Conservation (phyloP, 345 rosid genomes). For the Brassica nigra region DNA sequence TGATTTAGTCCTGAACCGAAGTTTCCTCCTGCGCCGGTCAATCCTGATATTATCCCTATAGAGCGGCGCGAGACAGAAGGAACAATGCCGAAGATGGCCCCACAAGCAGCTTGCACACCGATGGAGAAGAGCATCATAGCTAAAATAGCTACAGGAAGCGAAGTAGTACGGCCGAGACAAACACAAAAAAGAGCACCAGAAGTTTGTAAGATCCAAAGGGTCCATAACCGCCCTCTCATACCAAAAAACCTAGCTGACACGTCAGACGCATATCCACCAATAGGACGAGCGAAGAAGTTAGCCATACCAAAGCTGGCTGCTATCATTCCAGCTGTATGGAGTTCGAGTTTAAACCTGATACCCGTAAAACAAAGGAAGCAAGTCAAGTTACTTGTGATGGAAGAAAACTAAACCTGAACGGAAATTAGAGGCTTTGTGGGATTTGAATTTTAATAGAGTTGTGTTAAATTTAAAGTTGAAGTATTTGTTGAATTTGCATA, state of each 20-base stretch:
- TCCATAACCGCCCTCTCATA: constrained; percentile 80
- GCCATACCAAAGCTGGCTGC: constrained; percentile 84
- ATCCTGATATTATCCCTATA: constrained; percentile 65
- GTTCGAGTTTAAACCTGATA: constrained; percentile 50
- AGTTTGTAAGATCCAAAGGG: constrained; percentile 67
- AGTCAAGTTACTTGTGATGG: not conserved
- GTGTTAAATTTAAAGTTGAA: too few species aligned
- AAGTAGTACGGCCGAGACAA: constrained; percentile 63
- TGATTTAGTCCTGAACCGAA: constrained; percentile 77
- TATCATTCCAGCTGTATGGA: constrained; percentile 67
- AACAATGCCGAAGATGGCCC: constrained; percentile 73
- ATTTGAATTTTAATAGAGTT: too few species aligned
- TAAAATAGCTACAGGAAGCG: constrained; percentile 60
- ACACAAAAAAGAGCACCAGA: constrained; percentile 67
- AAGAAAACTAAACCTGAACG: too few species aligned
- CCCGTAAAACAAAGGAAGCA: not conserved
- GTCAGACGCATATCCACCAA: constrained; percentile 69
- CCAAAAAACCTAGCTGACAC: constrained; percentile 57
- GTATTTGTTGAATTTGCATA: too few species aligned
- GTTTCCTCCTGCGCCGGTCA: constrained; percentile 72
- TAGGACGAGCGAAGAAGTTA: constrained; percentile 65
- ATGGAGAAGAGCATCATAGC: constrained; percentile 77
- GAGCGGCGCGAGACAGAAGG: constrained; percentile 73
- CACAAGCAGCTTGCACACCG: constrained; percentile 82
- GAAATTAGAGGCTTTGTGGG: too few species aligned